Evolutionary conservation across 1,284 basidiomycete species (phyloP), one percentile per base, ranked within the genome.

Genomic region (Moesziomyces sp.): DNA sequence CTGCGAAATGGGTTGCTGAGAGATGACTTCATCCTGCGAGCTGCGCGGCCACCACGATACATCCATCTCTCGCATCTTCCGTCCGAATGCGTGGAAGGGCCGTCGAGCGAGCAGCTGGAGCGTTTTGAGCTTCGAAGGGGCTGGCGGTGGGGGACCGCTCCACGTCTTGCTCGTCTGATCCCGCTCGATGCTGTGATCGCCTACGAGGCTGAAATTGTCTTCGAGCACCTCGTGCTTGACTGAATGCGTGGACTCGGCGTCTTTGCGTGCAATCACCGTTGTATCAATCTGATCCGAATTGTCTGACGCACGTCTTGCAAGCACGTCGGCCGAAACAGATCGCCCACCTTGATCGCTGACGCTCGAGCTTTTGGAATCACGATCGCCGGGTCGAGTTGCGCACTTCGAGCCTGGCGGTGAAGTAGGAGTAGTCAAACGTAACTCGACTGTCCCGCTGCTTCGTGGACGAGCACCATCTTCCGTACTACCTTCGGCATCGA

Each of bases 41-140:
- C n/a, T 52, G 18, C 66, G 66, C 14, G 66, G 56, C 55, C 55
- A 62, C 66, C 59, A 69, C 13, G 60, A 56, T 21, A 42, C 51
- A 21, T 69, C 55, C 52, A 58, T 69, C n/a, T 52, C 56, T 11
- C 66, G 52, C 46, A 69, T 52, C 43, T 63, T 69, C 30, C 55
- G 63, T 19, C 66, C 60, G n/a, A 69, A 63, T 0, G 66, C 66
- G 23, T 51, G 52, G 49, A 63, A 69, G 13, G 66, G 66, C 0
- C 59, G 66, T 30, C 66, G 44, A 2, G 66, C 66, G 0, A 69
- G 57, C 10, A 69, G 46, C 43, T 69, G 66, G 3, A 69, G 59
- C 3, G 66, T 63, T 28, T 63, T 69, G 52, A 69, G 60, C 49
- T 69, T 69, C 10, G 60, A 52, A 4, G 43, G 33, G 2, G 45